Evolutionary conservation across 2,329 filamentous ascomycete genomes (phyloP).

Genomic region (Incumbomyces delicatus): DNA sequence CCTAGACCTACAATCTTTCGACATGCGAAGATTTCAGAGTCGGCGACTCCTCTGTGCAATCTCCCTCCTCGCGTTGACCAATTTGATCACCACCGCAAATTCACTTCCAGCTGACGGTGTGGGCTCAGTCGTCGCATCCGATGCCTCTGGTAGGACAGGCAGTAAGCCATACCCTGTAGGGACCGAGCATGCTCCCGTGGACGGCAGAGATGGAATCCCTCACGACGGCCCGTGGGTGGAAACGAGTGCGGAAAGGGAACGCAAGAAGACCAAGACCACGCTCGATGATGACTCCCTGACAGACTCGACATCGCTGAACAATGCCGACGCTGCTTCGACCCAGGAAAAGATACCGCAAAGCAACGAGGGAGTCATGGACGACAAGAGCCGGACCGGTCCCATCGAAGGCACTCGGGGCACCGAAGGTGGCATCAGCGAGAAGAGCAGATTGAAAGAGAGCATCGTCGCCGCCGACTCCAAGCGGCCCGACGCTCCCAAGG

Average conservation of each 20-base stretch:
- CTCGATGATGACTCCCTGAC: slow-evolving; percentile 15
- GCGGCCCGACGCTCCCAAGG: slow-evolving; percentile 73
- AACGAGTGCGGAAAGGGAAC: slow-evolving; percentile 38
- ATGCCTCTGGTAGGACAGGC: background rate
- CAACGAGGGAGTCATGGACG: slow-evolving; percentile 83
- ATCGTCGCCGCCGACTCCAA: slow-evolving; percentile 33
- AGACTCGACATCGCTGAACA: slow-evolving; percentile 19
- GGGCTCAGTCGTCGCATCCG: background rate
- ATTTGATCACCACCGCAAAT: background rate
- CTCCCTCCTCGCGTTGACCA: background rate
- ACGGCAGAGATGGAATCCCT: slow-evolving; percentile 87
- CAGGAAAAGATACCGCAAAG: slow-evolving; percentile 40
- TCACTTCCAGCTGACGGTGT: background rate
- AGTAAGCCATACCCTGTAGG: slow-evolving; percentile 26
- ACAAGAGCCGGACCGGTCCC: slow-evolving; percentile 63
- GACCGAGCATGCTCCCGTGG: slow-evolving; percentile 76
- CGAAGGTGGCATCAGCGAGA: slow-evolving; percentile 80
- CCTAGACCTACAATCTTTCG: too few relatives aligned
- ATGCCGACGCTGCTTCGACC: slow-evolving; percentile 27
- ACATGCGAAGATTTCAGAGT: too few relatives aligned
- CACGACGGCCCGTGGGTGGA: slow-evolving; percentile 68
- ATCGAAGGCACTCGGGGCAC: slow-evolving; percentile 82
- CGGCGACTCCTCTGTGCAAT: background rate
- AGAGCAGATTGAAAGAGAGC: slow-evolving; percentile 37
- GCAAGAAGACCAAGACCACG: slow-evolving; percentile 30